Evolutionary conservation across 345 rosid genomes (phyloP).

Genomic region (Moringa oleifera): DNA sequence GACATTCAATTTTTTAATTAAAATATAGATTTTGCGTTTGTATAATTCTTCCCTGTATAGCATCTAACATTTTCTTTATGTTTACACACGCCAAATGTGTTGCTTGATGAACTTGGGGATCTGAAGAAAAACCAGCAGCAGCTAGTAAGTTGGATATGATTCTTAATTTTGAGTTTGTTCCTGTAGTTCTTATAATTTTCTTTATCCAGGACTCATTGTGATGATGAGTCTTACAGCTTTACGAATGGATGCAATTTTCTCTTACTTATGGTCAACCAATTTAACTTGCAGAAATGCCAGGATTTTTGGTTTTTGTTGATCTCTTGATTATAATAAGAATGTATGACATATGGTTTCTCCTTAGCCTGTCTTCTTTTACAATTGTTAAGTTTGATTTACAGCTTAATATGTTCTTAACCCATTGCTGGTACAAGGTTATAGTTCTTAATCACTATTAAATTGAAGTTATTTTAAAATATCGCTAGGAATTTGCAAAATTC

Average conservation of each 20-base stretch:
- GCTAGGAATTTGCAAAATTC: too few species aligned
- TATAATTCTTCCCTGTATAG: conserved; percentile 3
- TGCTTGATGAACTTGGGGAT: conserved; percentile 40
- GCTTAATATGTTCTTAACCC: background rate
- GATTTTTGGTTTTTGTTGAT: background rate
- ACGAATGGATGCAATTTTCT: background rate
- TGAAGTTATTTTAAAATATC: too few species aligned
- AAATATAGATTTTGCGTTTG: conserved; percentile 1
- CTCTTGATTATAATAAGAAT: background rate
- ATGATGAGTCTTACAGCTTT: background rate
- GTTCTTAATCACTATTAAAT: background rate
- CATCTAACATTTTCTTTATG: conserved; percentile 24
- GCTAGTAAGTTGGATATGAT: conserved; percentile 55
- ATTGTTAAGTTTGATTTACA: background rate
- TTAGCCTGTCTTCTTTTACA: background rate
- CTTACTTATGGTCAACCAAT: background rate
- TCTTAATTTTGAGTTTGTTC: conserved; percentile 4
- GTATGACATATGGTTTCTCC: background rate
- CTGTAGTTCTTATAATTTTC: background rate
- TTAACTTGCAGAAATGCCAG: background rate
- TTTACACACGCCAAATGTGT: conserved; percentile 20
- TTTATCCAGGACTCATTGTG: background rate
- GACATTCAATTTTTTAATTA: background rate
- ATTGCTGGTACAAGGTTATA: background rate
- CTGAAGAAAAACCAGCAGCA: conserved; percentile 95